phyloP scores from a whole-genome alignment of 1,139 yeast genomes.

The Debaryomyces udenii region DNA sequence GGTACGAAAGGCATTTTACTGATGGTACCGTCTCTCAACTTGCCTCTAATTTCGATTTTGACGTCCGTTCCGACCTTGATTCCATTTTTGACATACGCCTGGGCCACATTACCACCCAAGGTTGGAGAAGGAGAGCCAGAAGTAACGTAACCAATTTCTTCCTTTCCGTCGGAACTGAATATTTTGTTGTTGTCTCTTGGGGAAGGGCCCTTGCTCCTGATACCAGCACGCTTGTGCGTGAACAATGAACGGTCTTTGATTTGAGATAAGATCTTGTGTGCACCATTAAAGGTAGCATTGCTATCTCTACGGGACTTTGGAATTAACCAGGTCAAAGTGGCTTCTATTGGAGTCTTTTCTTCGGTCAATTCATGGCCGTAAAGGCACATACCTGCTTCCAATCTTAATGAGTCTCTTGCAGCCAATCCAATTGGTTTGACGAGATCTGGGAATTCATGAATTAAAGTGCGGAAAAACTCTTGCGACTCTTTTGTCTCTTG shows the following conservation, averaged over 20 bases:
- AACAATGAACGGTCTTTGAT: conserved; percentile 63
- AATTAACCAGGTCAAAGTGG: conserved; percentile 85
- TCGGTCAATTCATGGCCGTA: conserved; percentile 92
- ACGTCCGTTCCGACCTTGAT: conserved; percentile 77
- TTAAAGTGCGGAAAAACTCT: conserved; percentile 63
- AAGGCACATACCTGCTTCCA: conserved; percentile 98
- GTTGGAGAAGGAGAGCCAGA: conserved; percentile 94
- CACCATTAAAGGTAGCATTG: conserved; percentile 70
- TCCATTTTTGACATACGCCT: conserved; percentile 82
- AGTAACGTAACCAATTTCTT: conserved; percentile 72
- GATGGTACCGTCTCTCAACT: conserved; percentile 71
- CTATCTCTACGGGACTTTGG: conserved; percentile 73
- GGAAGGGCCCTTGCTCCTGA: conserved; percentile 79
- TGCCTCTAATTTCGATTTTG: conserved; percentile 80
- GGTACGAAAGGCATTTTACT: conserved; percentile 84
- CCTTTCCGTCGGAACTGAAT: conserved; percentile 52
- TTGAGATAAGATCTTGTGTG: conserved; percentile 68
- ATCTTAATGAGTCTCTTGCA: conserved; percentile 90
- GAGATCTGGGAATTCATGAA: conserved; percentile 55
- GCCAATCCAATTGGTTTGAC: conserved; percentile 92
- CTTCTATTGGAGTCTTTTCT: conserved; percentile 83
- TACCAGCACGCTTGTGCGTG: conserved; percentile 73
- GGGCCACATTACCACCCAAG: conserved; percentile 85
- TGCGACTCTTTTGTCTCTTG: conserved; percentile 49
- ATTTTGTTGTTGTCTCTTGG: conserved; percentile 85